Percentiles rank a stretch among this genome's conserved stretches.
Conservation (phyloP, 1,139 yeast species). For the Hansenula lynferdii region DNA sequence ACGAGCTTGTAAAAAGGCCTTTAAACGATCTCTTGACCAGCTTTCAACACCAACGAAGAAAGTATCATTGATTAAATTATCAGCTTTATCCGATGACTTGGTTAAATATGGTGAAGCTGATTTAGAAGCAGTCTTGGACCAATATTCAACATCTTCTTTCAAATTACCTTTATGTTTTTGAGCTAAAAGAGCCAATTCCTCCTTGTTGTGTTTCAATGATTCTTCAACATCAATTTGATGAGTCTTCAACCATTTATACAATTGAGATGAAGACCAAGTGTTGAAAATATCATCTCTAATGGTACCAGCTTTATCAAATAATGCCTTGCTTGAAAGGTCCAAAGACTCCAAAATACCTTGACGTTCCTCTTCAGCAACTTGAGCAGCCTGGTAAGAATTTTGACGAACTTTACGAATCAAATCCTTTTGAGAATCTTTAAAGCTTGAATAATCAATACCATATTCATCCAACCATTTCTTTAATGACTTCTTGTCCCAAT, state of each 20-base stretch:
- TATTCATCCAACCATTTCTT: slow-evolving; percentile 43
- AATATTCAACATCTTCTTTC: slow-evolving; percentile 35
- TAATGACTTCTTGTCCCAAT: slow-evolving; percentile 41
- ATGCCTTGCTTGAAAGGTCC: slow-evolving; percentile 29
- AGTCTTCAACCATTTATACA: slow-evolving; percentile 41
- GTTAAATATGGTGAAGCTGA: slow-evolving; percentile 27
- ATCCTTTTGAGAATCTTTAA: slow-evolving; percentile 35
- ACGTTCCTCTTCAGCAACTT: slow-evolving; percentile 32
- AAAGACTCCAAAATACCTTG: slow-evolving; percentile 35
- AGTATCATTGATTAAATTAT: slow-evolving; percentile 38
- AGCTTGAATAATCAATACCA: slow-evolving; percentile 36
- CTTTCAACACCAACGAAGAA: slow-evolving; percentile 40
- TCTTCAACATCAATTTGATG: slow-evolving; percentile 38
- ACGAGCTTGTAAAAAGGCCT: slow-evolving; percentile 47
- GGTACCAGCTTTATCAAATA: slow-evolving; percentile 37
- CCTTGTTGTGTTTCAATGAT: slow-evolving; percentile 28
- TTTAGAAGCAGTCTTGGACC: slow-evolving; percentile 28
- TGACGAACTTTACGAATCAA: slow-evolving; percentile 39
- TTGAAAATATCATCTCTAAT: slow-evolving; percentile 42
- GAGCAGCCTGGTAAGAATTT: slow-evolving; percentile 36
- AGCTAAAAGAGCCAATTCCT: slow-evolving; percentile 34
- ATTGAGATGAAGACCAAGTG: slow-evolving; percentile 40
- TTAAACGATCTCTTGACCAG: slow-evolving; percentile 46
- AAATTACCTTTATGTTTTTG: slow-evolving; percentile 29
- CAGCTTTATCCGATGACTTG: slow-evolving; percentile 26